These are phyloP conservation scores for Sarcomyxa edulis DNA, from an alignment of 768 basidiomycete genomes.

Conservation along the genomic window DNA sequence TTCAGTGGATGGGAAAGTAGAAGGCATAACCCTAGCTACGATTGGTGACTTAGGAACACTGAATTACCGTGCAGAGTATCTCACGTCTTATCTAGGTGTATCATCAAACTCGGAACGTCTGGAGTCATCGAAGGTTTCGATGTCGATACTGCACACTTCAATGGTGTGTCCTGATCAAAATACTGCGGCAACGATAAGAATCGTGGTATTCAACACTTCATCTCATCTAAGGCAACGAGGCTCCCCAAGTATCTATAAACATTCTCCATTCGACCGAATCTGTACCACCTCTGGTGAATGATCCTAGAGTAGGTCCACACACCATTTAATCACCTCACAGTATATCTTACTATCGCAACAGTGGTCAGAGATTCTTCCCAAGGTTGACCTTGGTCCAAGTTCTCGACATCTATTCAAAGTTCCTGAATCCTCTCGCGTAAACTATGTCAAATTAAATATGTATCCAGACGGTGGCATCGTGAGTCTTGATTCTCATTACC, in stretches of 20 bases:
- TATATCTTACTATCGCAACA: conserved; percentile 23
- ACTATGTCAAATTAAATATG: conserved; percentile 89
- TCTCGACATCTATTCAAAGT: conserved; percentile 88
- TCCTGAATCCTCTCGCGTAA: conserved; percentile 43
- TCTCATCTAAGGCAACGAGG: conserved; percentile 82
- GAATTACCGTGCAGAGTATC: background rate
- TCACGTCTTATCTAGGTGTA: conserved; percentile 53
- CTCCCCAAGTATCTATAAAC: conserved; percentile 75
- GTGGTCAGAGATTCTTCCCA: conserved; percentile 84
- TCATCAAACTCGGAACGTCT: conserved; percentile 80
- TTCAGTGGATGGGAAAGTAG: conserved; percentile 94
- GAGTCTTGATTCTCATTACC: conserved; percentile 23
- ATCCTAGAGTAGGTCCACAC: conserved; percentile 48
- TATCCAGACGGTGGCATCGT: conserved; percentile 98
- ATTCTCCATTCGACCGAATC: conserved; percentile 38
- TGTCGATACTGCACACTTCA: conserved; percentile 93
- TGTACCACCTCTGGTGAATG: conserved; percentile 40
- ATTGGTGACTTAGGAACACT: conserved; percentile 59
- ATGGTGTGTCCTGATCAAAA: conserved; percentile 41
- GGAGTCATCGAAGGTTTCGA: conserved; percentile 80
- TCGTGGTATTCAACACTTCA: background rate
- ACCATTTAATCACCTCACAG: too few relatives aligned
- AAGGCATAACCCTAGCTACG: conserved; percentile 81
- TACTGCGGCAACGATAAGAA: background rate
- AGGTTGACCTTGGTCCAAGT: conserved; percentile 70